These are phyloP conservation scores for Vaccinium vitisidaea DNA, from an alignment of 148 eudicot species.

Conservation along the genomic window DNA sequence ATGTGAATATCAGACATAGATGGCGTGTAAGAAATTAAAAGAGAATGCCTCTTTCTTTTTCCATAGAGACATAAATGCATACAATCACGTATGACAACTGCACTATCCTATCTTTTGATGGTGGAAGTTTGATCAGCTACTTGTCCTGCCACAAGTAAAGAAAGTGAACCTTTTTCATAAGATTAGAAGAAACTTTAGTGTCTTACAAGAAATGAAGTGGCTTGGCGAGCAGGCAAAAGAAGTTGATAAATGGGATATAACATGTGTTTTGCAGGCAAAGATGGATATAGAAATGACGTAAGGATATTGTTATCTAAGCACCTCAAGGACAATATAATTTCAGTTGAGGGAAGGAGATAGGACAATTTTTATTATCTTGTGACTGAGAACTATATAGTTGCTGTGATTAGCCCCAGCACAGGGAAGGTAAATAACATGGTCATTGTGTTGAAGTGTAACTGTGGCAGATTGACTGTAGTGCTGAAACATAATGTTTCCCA, in stretches of 20 bases:
- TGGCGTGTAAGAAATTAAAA: not conserved
- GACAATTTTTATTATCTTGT: not conserved
- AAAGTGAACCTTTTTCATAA: not conserved
- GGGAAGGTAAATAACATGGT: not conserved
- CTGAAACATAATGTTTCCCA: not conserved
- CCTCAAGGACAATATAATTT: not conserved
- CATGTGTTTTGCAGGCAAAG: not conserved
- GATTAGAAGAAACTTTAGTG: not conserved
- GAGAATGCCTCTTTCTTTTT: not conserved
- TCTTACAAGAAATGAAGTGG: not conserved
- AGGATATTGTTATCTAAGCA: not conserved
- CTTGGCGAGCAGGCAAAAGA: not conserved
- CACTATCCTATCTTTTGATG: not conserved
- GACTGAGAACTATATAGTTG: not conserved
- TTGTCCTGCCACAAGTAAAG: not conserved
- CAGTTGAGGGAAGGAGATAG: not conserved
- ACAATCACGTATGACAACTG: not conserved
- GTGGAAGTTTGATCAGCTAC: not conserved
- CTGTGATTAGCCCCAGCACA: not conserved
- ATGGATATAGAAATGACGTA: not conserved
- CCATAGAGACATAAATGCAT: not conserved
- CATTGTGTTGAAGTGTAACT: too few species aligned
- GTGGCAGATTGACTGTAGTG: not conserved
- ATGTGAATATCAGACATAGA: not conserved
- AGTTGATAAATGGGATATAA: not conserved